These are phyloP conservation scores for Trichaptum fuscoviolaceum DNA, from an alignment of 768 basidiomycete genomes.

Conservation along the genomic window DNA sequence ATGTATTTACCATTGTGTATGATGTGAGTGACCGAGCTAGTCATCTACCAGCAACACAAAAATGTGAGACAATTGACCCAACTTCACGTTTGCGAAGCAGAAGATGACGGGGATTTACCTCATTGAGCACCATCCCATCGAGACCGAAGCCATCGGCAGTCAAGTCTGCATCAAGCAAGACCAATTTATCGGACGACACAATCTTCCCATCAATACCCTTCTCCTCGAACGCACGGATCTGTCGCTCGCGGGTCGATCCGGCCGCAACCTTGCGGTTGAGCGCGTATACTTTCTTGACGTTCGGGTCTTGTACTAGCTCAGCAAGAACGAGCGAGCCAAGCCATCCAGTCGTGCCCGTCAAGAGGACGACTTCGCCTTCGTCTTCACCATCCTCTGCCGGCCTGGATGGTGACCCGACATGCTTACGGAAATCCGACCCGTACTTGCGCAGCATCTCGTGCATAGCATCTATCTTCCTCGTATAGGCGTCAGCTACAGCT, in stretches of 20 bases:
- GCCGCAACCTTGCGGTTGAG: slow-evolving; percentile 8
- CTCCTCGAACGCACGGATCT: slow-evolving; percentile 20
- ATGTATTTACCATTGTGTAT: not conserved
- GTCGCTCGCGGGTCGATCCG: slow-evolving; percentile 9
- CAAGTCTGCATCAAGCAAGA: slow-evolving; percentile 27
- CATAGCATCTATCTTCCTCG: slow-evolving; percentile 29
- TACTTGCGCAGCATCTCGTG: slow-evolving; percentile 23
- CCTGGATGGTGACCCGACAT: not conserved
- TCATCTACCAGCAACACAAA: too few relatives aligned
- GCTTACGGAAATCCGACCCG: slow-evolving; percentile 4
- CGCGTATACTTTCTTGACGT: slow-evolving; percentile 25
- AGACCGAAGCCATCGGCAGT: slow-evolving; percentile 23
- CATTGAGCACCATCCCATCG: slow-evolving; percentile 18
- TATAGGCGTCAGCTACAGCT: slow-evolving; percentile 9
- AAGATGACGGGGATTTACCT: slow-evolving; percentile 15
- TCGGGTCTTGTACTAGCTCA: slow-evolving; percentile 19
- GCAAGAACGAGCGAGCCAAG: slow-evolving; percentile 35
- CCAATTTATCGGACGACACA: slow-evolving; percentile 25
- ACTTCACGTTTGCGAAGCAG: too few relatives aligned
- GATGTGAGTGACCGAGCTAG: not conserved
- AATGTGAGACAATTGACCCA: too few relatives aligned
- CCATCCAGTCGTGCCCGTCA: slow-evolving; percentile 40
- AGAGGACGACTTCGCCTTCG: slow-evolving; percentile 22
- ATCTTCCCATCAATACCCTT: slow-evolving; percentile 27
- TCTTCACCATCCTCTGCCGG: too few relatives aligned